Conservation (phyloP, 1,284 basidiomycete species). For the Naganishia sp. region DNA sequence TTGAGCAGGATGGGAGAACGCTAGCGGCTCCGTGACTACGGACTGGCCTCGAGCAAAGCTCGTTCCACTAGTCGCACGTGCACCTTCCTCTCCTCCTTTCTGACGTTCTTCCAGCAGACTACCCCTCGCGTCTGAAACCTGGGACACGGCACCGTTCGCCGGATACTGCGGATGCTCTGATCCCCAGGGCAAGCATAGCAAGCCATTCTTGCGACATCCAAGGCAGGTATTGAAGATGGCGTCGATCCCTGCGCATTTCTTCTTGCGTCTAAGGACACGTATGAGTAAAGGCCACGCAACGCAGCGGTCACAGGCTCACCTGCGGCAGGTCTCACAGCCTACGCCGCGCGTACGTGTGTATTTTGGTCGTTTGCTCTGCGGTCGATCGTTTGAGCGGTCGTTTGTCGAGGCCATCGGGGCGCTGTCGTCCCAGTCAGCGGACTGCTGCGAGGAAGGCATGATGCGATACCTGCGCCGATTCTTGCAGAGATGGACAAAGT, state of each 20-base stretch:
- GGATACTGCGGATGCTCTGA: conserved; percentile 10
- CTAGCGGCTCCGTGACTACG: too few relatives aligned
- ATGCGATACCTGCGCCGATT: too few relatives aligned
- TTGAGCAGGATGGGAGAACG: too few relatives aligned
- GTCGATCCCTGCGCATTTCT: conserved; percentile 24
- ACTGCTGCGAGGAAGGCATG: background rate
- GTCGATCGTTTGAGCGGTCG: background rate
- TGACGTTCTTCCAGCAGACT: background rate
- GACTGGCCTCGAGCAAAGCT: too few relatives aligned
- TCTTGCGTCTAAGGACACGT: conserved; percentile 1
- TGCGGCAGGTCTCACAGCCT: conserved; percentile 21
- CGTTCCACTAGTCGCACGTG: too few relatives aligned
- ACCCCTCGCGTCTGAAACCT: background rate
- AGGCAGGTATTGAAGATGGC: conserved; percentile 27
- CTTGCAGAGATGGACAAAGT: too few relatives aligned
- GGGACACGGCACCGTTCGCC: background rate
- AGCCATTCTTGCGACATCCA: conserved; percentile 23
- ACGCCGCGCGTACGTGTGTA: conserved; percentile 23
- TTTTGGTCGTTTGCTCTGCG: conserved; percentile 9
- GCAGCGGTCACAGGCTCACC: background rate
- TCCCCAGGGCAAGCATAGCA: conserved; percentile 20
- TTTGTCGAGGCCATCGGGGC: background rate
- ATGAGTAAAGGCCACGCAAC: background rate
- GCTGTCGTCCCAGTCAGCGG: background rate
- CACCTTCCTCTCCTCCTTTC: background rate